phyloP scores from a whole-genome alignment of 2,329 filamentous ascomycete genomes.

The Zymoseptoria tritici region DNA sequence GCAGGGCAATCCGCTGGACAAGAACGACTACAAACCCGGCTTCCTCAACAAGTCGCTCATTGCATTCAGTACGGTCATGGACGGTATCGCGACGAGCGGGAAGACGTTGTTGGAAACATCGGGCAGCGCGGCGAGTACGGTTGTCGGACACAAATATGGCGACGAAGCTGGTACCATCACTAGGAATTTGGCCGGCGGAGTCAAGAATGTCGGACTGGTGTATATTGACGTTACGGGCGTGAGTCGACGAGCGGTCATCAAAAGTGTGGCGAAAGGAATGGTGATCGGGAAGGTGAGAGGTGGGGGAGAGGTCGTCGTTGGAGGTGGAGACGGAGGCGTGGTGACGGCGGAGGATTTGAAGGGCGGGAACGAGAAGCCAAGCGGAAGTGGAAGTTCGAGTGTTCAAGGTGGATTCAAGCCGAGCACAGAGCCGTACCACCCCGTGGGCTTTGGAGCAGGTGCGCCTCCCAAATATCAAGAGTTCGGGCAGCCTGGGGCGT shows the following conservation, averaged over 20 bases:
- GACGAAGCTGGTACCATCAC: conserved; percentile 74
- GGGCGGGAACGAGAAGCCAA: conserved; percentile 12
- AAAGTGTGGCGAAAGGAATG: conserved; percentile 96
- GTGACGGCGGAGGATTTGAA: conserved; percentile 27
- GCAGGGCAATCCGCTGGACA: conserved; percentile 53
- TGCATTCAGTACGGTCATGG: conserved; percentile 88
- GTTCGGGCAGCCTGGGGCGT: conserved; percentile 13
- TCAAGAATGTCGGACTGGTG: conserved; percentile 93
- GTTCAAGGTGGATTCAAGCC: conserved; percentile 17
- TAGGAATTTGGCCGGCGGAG: conserved; percentile 67
- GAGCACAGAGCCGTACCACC: conserved; percentile 19
- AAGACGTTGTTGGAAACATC: conserved; percentile 67
- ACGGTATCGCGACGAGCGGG: conserved; percentile 84
- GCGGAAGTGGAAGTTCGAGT: neutral
- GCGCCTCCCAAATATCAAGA: conserved; percentile 23
- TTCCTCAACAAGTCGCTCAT: conserved; percentile 93
- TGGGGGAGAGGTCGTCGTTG: conserved; percentile 66
- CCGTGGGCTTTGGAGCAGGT: conserved; percentile 20
- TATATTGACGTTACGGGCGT: conserved; percentile 97
- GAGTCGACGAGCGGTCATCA: conserved; percentile 79
- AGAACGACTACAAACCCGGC: conserved; percentile 70
- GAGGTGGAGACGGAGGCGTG: conserved; percentile 53
- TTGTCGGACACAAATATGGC: conserved; percentile 87
- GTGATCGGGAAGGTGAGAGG: conserved; percentile 71
- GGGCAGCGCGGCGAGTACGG: conserved; percentile 70